Base-by-base conservation (phyloP, 768 basidiomycete genomes). In the Boletus rubroflammeus region DNA sequence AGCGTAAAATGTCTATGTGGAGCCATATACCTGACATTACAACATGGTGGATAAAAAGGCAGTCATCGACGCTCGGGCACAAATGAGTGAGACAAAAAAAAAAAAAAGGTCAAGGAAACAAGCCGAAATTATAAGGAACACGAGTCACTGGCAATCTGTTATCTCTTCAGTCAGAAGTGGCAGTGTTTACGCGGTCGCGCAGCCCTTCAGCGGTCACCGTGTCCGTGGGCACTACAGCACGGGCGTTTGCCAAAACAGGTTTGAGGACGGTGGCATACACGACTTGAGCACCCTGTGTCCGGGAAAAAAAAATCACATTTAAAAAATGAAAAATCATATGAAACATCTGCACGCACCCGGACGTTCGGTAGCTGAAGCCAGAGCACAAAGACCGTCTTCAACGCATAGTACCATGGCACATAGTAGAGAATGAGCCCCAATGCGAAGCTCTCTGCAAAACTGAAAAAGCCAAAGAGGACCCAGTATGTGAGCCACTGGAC, bases 401-500 rank as follows among this genome's bases (percentile, higher is more conserved):
- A 81, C 42, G 89, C 85, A 69, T 86, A 97, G 72, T 96, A 98
- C 89, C 93, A 93, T 41, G 94, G 91, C 62, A 94, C 67, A 67
- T 94, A 98, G 78, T 95, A 93, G 60, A 98, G 85, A 56, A 97
- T 81, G 56, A 89, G 55, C 48, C 88, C 83, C 59, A 91, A 78
- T 49, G 90, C 91, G 62, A 96, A 80, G 66, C 83, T 86, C 76
- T 98, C 96, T 56, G 90, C 65, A 74, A 97, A 91, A 78, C 88
- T 96, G 82, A 97, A 86, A 73, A 86, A 88, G 51, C 93, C 93
- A 63, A 97, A 95, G 50, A 96, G 81, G 67, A 91, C 81, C 96
- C 96, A 98, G 79, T 98, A 98, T 3, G 95, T 96, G 67, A 98
- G 80, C 94, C 94, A 98, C 75, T 97, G 94, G 65, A 88, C 78